phyloP scores from a whole-genome alignment of 306 rosid genomes.

The Purshia tridentata region DNA sequence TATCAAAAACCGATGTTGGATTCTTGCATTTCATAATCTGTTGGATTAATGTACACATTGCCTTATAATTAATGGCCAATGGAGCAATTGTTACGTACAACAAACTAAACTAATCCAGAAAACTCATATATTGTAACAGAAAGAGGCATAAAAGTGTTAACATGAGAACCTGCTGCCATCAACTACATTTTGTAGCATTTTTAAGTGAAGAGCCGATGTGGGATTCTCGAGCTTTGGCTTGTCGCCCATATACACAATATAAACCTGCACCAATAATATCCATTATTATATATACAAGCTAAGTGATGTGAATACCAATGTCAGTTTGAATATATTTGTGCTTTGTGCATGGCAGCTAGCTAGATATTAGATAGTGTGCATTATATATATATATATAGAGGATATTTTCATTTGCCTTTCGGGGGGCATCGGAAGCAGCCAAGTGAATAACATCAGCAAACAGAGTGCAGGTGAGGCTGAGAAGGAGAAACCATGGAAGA shows the following conservation, averaged over 20 bases:
- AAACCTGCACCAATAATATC: neutral
- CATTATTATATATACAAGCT: too few relatives aligned
- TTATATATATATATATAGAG: too few relatives aligned
- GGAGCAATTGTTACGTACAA: too few relatives aligned
- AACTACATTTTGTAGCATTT: conserved; percentile 11
- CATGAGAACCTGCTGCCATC: neutral
- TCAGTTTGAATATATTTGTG: too few relatives aligned
- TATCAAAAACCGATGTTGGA: neutral
- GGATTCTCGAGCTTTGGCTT: neutral
- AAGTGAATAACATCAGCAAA: neutral
- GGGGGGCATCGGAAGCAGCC: neutral
- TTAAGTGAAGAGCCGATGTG: neutral
- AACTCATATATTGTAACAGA: too few relatives aligned
- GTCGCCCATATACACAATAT: conserved; percentile 33
- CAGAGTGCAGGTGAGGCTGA: neutral
- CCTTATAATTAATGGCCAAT: too few relatives aligned
- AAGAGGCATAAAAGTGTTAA: too few relatives aligned
- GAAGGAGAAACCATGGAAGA: neutral
- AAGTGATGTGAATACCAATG: too few relatives aligned
- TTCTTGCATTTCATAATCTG: too few relatives aligned
- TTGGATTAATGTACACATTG: too few relatives aligned
- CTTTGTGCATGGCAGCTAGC: too few relatives aligned
- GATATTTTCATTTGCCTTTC: neutral
- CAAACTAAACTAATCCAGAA: too few relatives aligned
- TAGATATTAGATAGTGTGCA: neutral